These are phyloP conservation scores for Leptodermis oblonga DNA, from an alignment of 257 asterid genomes.

Conservation along the genomic window DNA sequence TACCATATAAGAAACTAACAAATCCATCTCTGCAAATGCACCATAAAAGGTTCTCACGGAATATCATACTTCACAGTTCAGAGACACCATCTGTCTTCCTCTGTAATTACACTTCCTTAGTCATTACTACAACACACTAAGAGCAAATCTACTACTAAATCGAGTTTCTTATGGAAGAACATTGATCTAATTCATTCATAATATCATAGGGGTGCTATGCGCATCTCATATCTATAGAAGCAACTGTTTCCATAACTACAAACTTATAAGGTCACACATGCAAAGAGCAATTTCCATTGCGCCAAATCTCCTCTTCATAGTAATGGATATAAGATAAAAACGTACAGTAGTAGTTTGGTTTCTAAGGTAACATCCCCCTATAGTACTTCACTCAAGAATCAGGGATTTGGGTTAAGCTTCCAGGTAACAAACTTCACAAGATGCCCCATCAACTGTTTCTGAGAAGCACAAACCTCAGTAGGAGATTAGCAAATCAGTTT, in stretches of 20 bases:
- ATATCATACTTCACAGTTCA: not conserved
- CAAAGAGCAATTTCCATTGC: too few relatives aligned
- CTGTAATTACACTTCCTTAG: not conserved
- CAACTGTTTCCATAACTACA: too few relatives aligned
- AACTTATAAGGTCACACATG: too few relatives aligned
- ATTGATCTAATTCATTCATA: not conserved
- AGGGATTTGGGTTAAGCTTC: too few relatives aligned
- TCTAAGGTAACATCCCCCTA: too few relatives aligned
- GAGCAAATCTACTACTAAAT: not conserved
- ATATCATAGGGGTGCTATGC: not conserved
- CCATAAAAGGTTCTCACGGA: too few relatives aligned
- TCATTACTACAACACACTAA: not conserved
- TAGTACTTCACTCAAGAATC: too few relatives aligned
- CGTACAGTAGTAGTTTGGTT: too few relatives aligned
- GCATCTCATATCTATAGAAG: too few relatives aligned
- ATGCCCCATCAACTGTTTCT: not conserved
- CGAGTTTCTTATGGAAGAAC: not conserved
- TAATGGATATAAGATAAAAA: too few relatives aligned
- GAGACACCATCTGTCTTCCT: not conserved
- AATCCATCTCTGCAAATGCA: not conserved
- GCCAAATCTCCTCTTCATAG: too few relatives aligned
- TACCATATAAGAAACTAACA: not conserved
- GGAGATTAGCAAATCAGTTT: too few relatives aligned
- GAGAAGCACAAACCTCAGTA: not conserved
- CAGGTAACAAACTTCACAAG: not conserved